Percentiles rank a stretch among this genome's conserved stretches.
Evolutionary conservation across 371 early-diverging fungal genomes (phyloP).

Genomic region (Apophysomyces trapeziformis): DNA sequence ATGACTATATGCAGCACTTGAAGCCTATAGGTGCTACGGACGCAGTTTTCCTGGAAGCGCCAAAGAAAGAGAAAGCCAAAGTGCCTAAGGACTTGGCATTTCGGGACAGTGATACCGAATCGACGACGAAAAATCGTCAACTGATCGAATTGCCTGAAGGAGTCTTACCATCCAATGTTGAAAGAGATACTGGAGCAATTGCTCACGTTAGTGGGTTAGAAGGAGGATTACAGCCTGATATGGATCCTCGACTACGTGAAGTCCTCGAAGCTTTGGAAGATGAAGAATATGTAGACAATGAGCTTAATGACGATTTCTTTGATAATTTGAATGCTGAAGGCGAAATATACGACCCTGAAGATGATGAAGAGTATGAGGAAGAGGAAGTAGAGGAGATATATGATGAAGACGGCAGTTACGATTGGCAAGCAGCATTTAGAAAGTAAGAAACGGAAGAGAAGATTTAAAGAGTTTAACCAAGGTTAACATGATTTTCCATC

Average conservation of each 20-base stretch:
- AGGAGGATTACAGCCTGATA: constrained; percentile 75
- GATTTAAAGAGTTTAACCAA: background rate
- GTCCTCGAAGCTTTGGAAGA: constrained; percentile 91
- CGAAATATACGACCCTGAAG: constrained; percentile 46
- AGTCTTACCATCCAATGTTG: constrained; percentile 72
- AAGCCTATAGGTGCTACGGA: constrained; percentile 82
- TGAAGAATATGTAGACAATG: constrained; percentile 82
- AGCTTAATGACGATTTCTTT: constrained; percentile 79
- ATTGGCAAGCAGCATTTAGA: constrained; percentile 73
- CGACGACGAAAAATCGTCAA: constrained; percentile 31
- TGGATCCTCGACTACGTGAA: constrained; percentile 84
- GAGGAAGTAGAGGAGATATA: constrained; percentile 59
- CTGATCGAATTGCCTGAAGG: constrained; percentile 71
- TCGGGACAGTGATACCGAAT: constrained; percentile 25
- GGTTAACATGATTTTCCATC: background rate
- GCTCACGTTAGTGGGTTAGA: constrained; percentile 48
- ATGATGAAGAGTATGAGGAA: constrained; percentile 51
- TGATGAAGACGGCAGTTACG: constrained; percentile 47
- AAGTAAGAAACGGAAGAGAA: constrained; percentile 46
- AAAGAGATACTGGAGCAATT: constrained; percentile 55
- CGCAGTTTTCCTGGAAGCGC: constrained; percentile 81
- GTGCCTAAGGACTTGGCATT: constrained; percentile 21
- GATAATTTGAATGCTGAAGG: constrained; percentile 61
- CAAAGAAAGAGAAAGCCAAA: constrained; percentile 48
- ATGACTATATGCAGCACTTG: constrained; percentile 95